Evolutionary conservation across 2,329 filamentous ascomycete species (phyloP).

Genomic region (Huntiella omanensis): DNA sequence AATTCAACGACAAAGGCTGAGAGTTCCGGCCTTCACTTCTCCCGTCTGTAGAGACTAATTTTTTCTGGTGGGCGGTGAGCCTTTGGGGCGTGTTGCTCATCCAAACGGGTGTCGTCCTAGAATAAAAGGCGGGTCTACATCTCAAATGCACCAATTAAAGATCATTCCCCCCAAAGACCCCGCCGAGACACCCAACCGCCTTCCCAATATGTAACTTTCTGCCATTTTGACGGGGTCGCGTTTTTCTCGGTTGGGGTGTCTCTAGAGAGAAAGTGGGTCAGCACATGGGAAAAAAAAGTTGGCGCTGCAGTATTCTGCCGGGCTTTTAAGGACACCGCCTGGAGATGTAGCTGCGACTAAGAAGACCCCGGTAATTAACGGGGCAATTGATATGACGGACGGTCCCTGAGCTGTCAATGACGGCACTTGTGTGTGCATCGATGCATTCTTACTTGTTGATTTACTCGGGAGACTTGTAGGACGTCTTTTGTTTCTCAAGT

Average conservation of each 20-base stretch:
- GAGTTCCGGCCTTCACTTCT: too few species aligned
- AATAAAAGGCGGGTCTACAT: not conserved
- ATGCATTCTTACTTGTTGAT: too few species aligned
- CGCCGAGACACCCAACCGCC: not conserved
- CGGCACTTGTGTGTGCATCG: too few species aligned
- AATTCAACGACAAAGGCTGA: not conserved
- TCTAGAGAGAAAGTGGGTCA: constrained; percentile 4
- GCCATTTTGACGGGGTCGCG: not conserved
- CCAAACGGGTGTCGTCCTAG: not conserved
- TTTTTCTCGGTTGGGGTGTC: not conserved
- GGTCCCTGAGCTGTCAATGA: too few species aligned
- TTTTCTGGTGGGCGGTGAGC: not conserved
- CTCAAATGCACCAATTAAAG: not conserved
- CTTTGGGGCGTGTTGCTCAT: not conserved
- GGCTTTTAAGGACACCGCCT: constrained; percentile 1
- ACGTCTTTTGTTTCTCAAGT: too few species aligned
- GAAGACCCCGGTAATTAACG: too few species aligned
- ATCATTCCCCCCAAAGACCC: not conserved
- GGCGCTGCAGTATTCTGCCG: constrained; percentile 1
- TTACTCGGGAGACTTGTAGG: too few species aligned
- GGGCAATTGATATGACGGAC: too few species aligned
- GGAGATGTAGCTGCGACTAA: not conserved
- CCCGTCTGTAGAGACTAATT: not conserved
- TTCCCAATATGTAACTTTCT: not conserved
- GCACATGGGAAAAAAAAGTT: not conserved